phyloP scores from a whole-genome alignment of 2,329 filamentous ascomycete species.

The Arthrobotrys megalospora region DNA sequence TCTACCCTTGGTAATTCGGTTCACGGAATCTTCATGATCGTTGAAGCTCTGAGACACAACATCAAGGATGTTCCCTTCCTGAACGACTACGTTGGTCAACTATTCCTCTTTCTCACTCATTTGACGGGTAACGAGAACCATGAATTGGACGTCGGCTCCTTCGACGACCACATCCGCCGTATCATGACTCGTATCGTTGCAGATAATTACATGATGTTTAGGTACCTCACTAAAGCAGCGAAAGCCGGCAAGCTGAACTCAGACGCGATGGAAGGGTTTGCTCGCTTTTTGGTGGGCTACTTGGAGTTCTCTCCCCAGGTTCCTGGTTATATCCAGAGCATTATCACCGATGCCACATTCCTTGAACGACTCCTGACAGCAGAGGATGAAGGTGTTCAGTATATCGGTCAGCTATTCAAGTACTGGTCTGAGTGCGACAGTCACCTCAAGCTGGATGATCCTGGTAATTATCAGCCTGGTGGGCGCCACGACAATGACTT shows the following conservation, averaged over 20 bases:
- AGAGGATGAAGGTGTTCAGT: background rate
- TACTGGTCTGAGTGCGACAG: slow-evolving; percentile 41
- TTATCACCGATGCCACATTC: slow-evolving; percentile 8
- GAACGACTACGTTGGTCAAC: slow-evolving; percentile 38
- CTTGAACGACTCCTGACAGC: background rate
- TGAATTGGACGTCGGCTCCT: slow-evolving; percentile 17
- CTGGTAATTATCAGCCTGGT: slow-evolving; percentile 69
- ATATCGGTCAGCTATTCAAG: slow-evolving; percentile 33
- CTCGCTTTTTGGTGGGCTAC: slow-evolving; percentile 38
- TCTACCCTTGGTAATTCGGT: background rate
- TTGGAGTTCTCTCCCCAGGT: slow-evolving; percentile 8
- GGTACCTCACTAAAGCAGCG: slow-evolving; percentile 10
- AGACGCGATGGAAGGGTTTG: slow-evolving; percentile 38
- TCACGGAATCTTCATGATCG: slow-evolving; percentile 25
- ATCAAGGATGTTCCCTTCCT: slow-evolving; percentile 21
- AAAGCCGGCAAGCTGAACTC: slow-evolving; percentile 4
- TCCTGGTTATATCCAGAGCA: slow-evolving; percentile 14
- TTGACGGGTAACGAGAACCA: slow-evolving; percentile 1
- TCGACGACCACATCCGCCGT: slow-evolving; percentile 40
- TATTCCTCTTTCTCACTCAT: slow-evolving; percentile 40
- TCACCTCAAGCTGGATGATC: background rate
- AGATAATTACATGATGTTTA: background rate
- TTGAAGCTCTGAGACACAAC: slow-evolving; percentile 21
- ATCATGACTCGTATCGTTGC: slow-evolving; percentile 23
- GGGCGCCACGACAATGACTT: slow-evolving; percentile 83